phyloP scores from a whole-genome alignment of 768 basidiomycete species.

The Suillus clintonianus region DNA sequence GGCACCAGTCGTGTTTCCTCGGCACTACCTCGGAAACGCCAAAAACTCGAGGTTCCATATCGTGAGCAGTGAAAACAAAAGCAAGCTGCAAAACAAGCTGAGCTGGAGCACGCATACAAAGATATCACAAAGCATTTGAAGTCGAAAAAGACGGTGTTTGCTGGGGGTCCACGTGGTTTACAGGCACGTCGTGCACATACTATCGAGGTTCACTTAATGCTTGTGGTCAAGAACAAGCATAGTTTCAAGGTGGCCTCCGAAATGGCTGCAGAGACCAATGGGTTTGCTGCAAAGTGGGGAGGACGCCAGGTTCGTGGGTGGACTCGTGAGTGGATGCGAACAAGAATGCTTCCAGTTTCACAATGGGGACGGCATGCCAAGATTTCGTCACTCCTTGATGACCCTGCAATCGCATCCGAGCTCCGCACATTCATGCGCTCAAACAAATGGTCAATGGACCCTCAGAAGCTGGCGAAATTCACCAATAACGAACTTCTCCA shows the following conservation, averaged over 20 bases:
- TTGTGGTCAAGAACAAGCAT: slow-evolving; percentile 30
- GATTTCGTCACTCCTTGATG: slow-evolving; percentile 6
- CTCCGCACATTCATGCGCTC: slow-evolving; percentile 7
- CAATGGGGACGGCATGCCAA: slow-evolving; percentile 2
- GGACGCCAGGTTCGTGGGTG: slow-evolving; percentile 25
- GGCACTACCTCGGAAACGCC: background rate
- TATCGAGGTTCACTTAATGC: slow-evolving; percentile 30
- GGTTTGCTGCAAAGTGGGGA: slow-evolving; percentile 35
- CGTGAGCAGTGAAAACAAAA: background rate
- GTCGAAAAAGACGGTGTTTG: slow-evolving; percentile 26
- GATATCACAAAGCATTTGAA: slow-evolving; percentile 19
- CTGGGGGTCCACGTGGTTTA: slow-evolving; percentile 27
- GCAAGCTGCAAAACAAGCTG: background rate
- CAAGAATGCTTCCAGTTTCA: slow-evolving; percentile 1
- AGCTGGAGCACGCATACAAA: background rate
- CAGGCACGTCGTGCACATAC: slow-evolving; percentile 26
- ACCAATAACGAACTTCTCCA: slow-evolving; percentile 25
- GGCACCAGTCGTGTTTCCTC: background rate
- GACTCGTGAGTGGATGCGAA: slow-evolving; percentile 16
- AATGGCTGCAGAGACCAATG: slow-evolving; percentile 30
- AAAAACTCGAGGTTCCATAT: background rate
- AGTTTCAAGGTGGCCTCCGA: slow-evolving; percentile 24
- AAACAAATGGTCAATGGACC: slow-evolving; percentile 40
- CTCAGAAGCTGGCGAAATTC: slow-evolving; percentile 32
- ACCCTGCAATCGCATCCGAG: slow-evolving; percentile 5